Percentiles rank a stretch among this genome's conserved stretches.
These are phyloP conservation scores for Leccinum truebloodii DNA, from an alignment of 768 basidiomycete genomes.

Conservation along the genomic window DNA sequence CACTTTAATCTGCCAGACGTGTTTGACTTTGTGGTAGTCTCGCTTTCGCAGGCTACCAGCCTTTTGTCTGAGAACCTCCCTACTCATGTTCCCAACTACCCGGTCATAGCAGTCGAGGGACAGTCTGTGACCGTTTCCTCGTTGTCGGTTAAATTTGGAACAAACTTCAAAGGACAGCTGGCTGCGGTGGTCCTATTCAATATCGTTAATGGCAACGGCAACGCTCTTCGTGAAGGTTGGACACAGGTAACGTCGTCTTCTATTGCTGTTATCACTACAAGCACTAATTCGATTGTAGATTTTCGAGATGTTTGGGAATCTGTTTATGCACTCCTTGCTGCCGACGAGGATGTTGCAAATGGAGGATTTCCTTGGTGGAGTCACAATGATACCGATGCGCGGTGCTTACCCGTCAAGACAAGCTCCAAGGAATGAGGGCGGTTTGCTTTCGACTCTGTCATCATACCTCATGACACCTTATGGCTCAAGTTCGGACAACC, in stretches of 20 bases:
- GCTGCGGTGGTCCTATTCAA: slow-evolving; percentile 98
- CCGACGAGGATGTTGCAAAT: slow-evolving; percentile 92
- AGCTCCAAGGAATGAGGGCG: slow-evolving; percentile 76
- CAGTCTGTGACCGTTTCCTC: slow-evolving; percentile 90
- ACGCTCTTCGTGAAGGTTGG: slow-evolving; percentile 94
- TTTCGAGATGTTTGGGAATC: slow-evolving; percentile 97
- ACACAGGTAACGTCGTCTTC: slow-evolving; percentile 56
- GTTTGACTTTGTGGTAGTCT: slow-evolving; percentile 94
- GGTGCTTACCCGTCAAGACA: slow-evolving; percentile 66
- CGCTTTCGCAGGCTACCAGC: slow-evolving; percentile 89
- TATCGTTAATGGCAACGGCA: slow-evolving; percentile 94
- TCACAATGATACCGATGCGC: slow-evolving; percentile 87
- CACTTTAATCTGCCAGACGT: slow-evolving; percentile 91
- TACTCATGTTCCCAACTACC: slow-evolving; percentile 77
- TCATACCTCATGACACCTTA: slow-evolving; percentile 98
- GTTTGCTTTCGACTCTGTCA: slow-evolving; percentile 88
- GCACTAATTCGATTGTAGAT: slow-evolving; percentile 51
- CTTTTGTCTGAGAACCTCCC: slow-evolving; percentile 75
- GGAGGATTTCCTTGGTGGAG: slow-evolving; percentile 98
- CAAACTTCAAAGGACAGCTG: slow-evolving; percentile 91
- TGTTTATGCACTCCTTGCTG: slow-evolving; percentile 91
- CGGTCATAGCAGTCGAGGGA: slow-evolving; percentile 86
- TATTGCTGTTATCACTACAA: not conserved
- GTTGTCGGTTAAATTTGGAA: slow-evolving; percentile 90
- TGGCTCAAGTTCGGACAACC: slow-evolving; percentile 65